phyloP scores from a whole-genome alignment of 352 stramenopile genomes.

The Phytophthora crassamura region DNA sequence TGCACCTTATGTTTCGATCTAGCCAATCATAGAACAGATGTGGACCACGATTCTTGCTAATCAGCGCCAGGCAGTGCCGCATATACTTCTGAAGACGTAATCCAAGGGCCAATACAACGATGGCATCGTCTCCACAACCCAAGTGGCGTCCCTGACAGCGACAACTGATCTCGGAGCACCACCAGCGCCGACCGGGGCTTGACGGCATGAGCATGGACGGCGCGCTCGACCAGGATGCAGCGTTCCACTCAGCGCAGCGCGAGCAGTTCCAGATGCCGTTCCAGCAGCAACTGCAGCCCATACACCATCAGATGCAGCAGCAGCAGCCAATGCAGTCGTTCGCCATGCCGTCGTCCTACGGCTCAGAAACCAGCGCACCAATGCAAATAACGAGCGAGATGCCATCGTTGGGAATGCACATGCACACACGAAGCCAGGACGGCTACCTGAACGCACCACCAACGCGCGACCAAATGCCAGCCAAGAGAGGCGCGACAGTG shows the following conservation, averaged over 20 bases:
- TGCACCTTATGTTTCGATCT: no score
- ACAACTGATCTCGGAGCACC: constrained; percentile 25
- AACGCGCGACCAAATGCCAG: not conserved
- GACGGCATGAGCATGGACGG: constrained; percentile 16
- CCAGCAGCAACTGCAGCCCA: constrained; percentile 35
- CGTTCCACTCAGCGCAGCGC: constrained; percentile 17
- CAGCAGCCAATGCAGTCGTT: not conserved
- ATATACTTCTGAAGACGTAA: no score
- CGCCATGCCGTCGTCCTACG: no score
- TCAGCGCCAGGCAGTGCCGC: no score
- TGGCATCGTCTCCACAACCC: not conserved
- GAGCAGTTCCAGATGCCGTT: constrained; percentile 40
- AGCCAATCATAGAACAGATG: no score
- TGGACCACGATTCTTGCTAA: no score
- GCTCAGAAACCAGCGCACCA: not conserved
- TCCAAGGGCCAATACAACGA: no score
- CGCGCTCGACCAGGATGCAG: constrained; percentile 6
- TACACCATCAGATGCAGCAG: constrained; percentile 9
- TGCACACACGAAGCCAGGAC: constrained; percentile 10
- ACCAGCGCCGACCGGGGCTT: constrained; percentile 12
- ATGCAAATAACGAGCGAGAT: constrained; percentile 11
- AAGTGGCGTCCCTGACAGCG: not conserved
- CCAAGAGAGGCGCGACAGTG: constrained; percentile 1
- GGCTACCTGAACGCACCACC: not conserved
- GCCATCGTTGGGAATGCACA: no score